Evolutionary conservation across 2,329 filamentous ascomycete genomes (phyloP).

Genomic region (Monosporascus ibericus): DNA sequence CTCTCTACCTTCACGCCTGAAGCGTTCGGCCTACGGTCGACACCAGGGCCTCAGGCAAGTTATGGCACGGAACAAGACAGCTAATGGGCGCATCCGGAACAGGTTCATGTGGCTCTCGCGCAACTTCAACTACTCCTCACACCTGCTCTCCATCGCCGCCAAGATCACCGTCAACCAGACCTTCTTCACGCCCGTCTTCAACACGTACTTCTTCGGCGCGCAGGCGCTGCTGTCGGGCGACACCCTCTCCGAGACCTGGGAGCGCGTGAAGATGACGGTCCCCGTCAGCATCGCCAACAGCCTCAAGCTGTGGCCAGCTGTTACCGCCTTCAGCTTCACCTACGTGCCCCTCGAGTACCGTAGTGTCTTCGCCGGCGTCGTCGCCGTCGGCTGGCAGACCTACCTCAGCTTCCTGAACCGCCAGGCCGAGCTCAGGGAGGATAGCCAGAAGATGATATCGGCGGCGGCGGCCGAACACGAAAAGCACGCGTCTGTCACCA

Average conservation of each 20-base stretch:
- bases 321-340: slow-evolving; percentile 83
- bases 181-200: slow-evolving; percentile 77
- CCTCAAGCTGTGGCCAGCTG: slow-evolving; percentile 81
- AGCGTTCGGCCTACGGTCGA: neutral
- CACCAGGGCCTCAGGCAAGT: neutral
- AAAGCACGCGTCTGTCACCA: neutral
- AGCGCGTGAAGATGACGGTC: slow-evolving; percentile 69
- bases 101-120: slow-evolving; percentile 76
- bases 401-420: slow-evolving; percentile 80
- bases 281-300: slow-evolving; percentile 72
- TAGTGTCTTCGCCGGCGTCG: slow-evolving; percentile 69
- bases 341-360: slow-evolving; percentile 75
- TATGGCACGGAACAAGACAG: neutral
- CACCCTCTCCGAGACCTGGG: slow-evolving; percentile 54
- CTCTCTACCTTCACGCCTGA: neutral
- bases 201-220: slow-evolving; percentile 74
- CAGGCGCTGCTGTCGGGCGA: slow-evolving; percentile 72
- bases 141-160: slow-evolving; percentile 60
- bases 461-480: neutral
- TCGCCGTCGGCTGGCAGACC: slow-evolving; percentile 88
- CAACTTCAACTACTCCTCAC: slow-evolving; percentile 79
- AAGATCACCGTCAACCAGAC: slow-evolving; percentile 79
- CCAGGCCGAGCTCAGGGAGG: slow-evolving; percentile 57
- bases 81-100: neutral
- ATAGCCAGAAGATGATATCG: neutral